Evolutionary conservation across 2,329 filamentous ascomycete species (phyloP), one percentile per base, ranked within the genome.

Genomic region (Scopulariopsis brevicaulis): DNA sequence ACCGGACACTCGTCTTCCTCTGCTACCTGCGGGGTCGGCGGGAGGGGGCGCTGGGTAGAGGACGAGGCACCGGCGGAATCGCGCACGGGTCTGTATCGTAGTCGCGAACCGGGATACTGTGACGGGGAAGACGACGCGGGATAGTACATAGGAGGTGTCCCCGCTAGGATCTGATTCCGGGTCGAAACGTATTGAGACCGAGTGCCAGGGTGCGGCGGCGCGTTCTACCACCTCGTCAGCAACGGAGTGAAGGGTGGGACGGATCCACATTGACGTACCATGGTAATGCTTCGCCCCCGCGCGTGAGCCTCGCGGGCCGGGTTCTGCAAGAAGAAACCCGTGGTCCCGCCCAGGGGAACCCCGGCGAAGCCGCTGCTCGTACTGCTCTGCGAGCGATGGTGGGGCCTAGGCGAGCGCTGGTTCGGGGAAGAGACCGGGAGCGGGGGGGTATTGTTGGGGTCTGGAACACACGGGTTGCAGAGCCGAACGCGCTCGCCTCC

Each of bases 1-100:
- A 92, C 80, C 0, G 88, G 88, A 61, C 89, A 93, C 64, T 90
- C 86, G 66, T 92, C 88, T 66, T 91, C 88, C 67, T 92, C 89
- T 6, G 77, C 75, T 64, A 81, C 77, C 58, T 79, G 81, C 1
- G 73, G 77, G 12, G 74, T 75, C 4, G 72, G 74, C 1, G 72
- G 74, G 43, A 71, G 65, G 32, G 69, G 72, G 25, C 71, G 73
- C 46, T 69, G 73, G 8, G 24, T 32, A 4, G 71, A 69, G 1
- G 73, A 72, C 3, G 74, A 70, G 11, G 70, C 64, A 11, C 68
- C 67, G 10, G 67, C 65, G 5, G 54, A 22, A n/a, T 72, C 66
- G 18, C 68, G 61, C 54, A 68, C 63, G 6, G 69, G 67, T n/a
- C 65, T 68, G 59, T 65, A 67, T 52, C 64, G 54, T 28, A 54